Conservation (phyloP, 1,284 basidiomycete species). For the Trametes polyzona region DNA sequence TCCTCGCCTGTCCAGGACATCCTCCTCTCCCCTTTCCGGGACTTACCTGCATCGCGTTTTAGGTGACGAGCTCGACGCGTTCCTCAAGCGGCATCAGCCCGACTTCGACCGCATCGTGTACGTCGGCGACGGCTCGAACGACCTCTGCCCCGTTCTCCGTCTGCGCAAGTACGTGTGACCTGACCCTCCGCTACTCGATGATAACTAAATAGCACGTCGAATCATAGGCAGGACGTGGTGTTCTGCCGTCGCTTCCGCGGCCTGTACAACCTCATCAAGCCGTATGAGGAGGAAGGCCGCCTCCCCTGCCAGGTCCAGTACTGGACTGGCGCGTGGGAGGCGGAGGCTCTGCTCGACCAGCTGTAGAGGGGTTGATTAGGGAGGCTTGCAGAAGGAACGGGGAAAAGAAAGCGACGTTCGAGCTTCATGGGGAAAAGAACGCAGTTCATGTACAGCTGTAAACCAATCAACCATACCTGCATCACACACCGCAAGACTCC, state of each 20-base stretch:
- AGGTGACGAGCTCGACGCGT: slow-evolving; percentile 90
- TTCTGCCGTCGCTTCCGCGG: slow-evolving; percentile 81
- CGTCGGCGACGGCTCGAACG: slow-evolving; percentile 94
- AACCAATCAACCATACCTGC: too few relatives aligned
- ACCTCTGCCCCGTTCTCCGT: slow-evolving; percentile 91
- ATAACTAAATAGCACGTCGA: not conserved
- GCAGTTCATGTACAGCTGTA: not conserved
- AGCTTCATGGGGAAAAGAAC: not conserved
- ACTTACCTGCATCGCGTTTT: not conserved
- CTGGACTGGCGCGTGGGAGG: slow-evolving; percentile 94
- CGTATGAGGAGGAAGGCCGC: slow-evolving; percentile 65
- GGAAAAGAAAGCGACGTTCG: too few relatives aligned
- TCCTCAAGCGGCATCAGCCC: slow-evolving; percentile 70
- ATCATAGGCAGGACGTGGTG: slow-evolving; percentile 70
- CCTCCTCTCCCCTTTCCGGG: too few relatives aligned
- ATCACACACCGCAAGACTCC: not conserved
- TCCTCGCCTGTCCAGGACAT: not conserved
- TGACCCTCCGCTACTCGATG: not conserved
- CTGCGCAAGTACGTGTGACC: slow-evolving; percentile 63
- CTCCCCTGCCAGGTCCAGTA: slow-evolving; percentile 75
- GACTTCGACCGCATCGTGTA: slow-evolving; percentile 86
- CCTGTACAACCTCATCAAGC: slow-evolving; percentile 76
- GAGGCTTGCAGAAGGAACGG: not conserved
- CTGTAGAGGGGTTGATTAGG: slow-evolving; percentile 33
- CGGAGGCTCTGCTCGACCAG: slow-evolving; percentile 77